phyloP scores from a whole-genome alignment of 345 rosid species.

The Citrus inodora region DNA sequence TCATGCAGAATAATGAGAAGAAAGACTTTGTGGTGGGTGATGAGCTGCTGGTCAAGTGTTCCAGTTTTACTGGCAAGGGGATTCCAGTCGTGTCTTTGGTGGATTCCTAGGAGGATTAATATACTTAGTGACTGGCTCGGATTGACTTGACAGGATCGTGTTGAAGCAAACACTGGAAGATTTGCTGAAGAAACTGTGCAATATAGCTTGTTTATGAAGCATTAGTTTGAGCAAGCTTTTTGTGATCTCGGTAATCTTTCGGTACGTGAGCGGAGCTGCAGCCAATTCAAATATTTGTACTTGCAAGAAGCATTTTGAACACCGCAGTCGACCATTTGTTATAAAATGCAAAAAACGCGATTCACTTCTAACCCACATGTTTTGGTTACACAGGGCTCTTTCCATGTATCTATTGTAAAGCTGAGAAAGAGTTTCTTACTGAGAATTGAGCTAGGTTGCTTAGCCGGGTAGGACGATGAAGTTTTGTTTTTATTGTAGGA shows the following conservation, averaged over 20 bases:
- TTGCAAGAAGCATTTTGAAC: not conserved
- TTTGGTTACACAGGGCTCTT: not conserved
- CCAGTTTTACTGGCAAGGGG: slow-evolving; percentile 75
- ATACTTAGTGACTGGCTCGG: not conserved
- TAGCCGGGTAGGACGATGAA: too few species aligned
- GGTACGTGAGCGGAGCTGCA: not conserved
- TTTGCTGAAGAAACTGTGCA: not conserved
- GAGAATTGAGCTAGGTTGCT: not conserved
- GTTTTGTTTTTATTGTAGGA: not conserved
- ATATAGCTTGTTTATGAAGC: not conserved
- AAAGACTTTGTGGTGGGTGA: slow-evolving; percentile 53
- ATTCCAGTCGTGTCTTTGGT: slow-evolving; percentile 69
- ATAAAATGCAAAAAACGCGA: not conserved
- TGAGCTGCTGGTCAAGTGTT: slow-evolving; percentile 55
- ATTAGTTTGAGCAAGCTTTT: not conserved
- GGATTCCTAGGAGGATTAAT: slow-evolving; percentile 9
- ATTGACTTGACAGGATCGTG: not conserved
- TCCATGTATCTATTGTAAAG: not conserved
- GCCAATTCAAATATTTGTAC: not conserved
- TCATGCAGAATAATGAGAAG: slow-evolving; percentile 44
- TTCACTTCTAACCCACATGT: not conserved
- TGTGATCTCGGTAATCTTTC: not conserved
- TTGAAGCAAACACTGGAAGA: not conserved
- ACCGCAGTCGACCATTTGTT: not conserved
- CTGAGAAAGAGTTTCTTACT: not conserved